Evolutionary conservation across 306 rosid species (phyloP), one percentile per base, ranked within the genome.

Genomic region (Alnus glutinosa): DNA sequence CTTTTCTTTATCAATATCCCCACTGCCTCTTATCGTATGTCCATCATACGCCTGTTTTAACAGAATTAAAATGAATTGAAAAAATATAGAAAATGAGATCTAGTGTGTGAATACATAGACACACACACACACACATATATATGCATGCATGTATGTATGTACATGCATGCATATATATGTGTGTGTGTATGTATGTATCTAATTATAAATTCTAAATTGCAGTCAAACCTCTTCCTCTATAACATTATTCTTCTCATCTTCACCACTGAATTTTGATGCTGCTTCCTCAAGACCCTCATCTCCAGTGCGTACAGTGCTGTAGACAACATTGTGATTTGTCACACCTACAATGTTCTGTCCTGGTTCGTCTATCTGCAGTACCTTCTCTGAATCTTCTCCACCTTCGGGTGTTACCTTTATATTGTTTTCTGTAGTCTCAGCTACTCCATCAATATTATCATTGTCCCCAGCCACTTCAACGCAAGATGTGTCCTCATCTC

Each of bases 1-100:
- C 52, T 70, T 78, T 76, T 76, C 83, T 75, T 68, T 72, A 14
- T 16, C 9, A 36, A 70, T 39, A 61, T 73, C 72, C 82, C 57
- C 49, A 55, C 63, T 71, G 50, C 30, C 71, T 42, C 49, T 75
- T 23, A 15, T 82, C 70, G 51, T 30, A 1, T 61, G 76, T 73
- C 57, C 77, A 58, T 76, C 80, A 58, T 12, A 47, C 37, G 28
- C 84, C 86, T 85, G 83, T 72, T 82, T 81, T 55, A 42, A 64
- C 34, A 57, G 36, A 58, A 48, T 48, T 10, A 48, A 48, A 48
- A 48, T 2, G 51, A 23, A 58, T 48, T 48, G 51, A 55, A 51
- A 32, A 54, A n/a, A 55, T 7, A 46, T 66, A 55, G 71, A 72
- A 70, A 64, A 51, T 66, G 32, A 62, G 70, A 75, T 54, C 32